Percentiles rank a stretch among this genome's conserved stretches.
Conservation (phyloP, 1,284 basidiomycete genomes). For the Cutaneotrichosporon curvatum region DNA sequence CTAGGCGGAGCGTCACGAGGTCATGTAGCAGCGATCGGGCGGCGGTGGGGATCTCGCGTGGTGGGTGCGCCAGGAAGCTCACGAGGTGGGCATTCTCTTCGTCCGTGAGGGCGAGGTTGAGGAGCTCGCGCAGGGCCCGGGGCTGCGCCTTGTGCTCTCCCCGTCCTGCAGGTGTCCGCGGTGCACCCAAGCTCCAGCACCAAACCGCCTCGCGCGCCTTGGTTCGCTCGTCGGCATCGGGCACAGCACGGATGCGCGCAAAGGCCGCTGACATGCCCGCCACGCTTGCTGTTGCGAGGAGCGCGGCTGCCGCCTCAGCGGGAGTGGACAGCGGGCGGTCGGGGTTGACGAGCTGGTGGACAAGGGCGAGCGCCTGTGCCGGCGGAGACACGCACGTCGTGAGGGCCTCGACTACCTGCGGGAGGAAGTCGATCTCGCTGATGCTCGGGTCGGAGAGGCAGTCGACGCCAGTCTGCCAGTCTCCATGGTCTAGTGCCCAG, state of each 20-base stretch:
- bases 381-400: slow-evolving; percentile 30
- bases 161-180: slow-evolving; percentile 21
- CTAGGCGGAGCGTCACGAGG: slow-evolving; percentile 68
- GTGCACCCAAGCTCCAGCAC: slow-evolving; percentile 35
- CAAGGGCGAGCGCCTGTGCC: slow-evolving; percentile 20
- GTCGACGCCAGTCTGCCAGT: slow-evolving; percentile 26
- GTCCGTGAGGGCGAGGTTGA: slow-evolving; percentile 35
- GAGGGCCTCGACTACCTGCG: slow-evolving; percentile 28
- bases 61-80: slow-evolving; percentile 42
- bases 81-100: slow-evolving; percentile 38
- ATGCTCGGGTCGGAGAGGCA: slow-evolving; percentile 33
- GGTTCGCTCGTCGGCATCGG: slow-evolving; percentile 8
- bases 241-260: slow-evolving; percentile 16
- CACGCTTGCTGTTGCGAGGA: slow-evolving; percentile 23
- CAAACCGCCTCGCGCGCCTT: slow-evolving; percentile 28
- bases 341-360: slow-evolving; percentile 24
- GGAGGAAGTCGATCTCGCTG: slow-evolving; percentile 34
- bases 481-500: slow-evolving; percentile 36
- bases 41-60: slow-evolving; percentile 49
- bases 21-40: slow-evolving; percentile 64
- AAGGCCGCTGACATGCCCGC: slow-evolving; percentile 26
- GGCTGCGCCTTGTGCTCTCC: slow-evolving; percentile 26
- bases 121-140: slow-evolving; percentile 27
- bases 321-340: not conserved
- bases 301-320: slow-evolving; percentile 19